A percentile compares a stretch with the other conserved stretches of the same genome.
Evolutionary conservation across 176 grass and related monocot species (phyloP).

Genomic region (Carex parvula): DNA sequence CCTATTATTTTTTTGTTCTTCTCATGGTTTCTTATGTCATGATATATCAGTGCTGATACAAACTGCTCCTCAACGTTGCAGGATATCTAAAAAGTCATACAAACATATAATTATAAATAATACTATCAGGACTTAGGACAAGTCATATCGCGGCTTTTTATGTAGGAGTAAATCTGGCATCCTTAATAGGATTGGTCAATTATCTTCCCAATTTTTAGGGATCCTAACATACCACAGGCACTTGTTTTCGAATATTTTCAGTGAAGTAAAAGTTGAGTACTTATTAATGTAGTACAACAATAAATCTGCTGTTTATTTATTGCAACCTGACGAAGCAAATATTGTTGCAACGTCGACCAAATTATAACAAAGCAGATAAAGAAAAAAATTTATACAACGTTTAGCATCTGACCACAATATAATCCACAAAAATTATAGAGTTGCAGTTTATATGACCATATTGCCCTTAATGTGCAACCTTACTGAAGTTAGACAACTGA

Average conservation of each 20-base stretch:
- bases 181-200: neutral
- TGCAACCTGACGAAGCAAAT: neutral
- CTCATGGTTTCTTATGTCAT: neutral
- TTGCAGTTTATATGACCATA: conserved; percentile 3
- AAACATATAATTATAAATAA: neutral
- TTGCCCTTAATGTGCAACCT: neutral
- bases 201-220: neutral
- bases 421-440: neutral
- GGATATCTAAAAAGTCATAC: neutral
- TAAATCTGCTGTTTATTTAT: neutral
- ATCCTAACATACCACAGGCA: neutral
- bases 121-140: neutral
- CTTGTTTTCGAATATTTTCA: neutral
- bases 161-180: neutral
- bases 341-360: neutral
- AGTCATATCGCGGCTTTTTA: neutral
- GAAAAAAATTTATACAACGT: neutral
- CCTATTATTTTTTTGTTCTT: neutral
- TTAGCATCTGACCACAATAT: neutral
- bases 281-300: neutral
- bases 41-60: neutral
- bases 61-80: neutral
- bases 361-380: neutral
- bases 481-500: neutral
- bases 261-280: neutral